These are phyloP conservation scores for Aspergillus costaricaensis DNA, from an alignment of 2,329 filamentous ascomycete genomes.

Conservation along the genomic window DNA sequence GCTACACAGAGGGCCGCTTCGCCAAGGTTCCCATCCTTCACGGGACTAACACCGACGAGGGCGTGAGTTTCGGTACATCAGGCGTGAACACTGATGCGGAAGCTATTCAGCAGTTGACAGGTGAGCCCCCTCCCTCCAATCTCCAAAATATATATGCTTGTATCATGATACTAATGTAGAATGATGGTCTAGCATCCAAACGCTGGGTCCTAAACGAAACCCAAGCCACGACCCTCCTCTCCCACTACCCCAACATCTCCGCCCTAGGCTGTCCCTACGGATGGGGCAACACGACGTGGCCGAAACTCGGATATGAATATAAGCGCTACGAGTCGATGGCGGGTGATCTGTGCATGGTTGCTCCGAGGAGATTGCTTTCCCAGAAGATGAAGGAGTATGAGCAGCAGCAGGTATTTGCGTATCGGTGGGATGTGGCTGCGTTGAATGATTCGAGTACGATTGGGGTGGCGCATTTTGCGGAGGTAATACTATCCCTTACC, in stretches of 20 bases:
- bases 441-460: constrained; percentile 29
- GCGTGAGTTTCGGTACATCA: constrained; percentile 55
- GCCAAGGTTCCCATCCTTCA: constrained; percentile 64
- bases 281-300: constrained; percentile 37
- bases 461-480: constrained; percentile 34
- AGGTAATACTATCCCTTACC: constrained; percentile 19
- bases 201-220: constrained; percentile 30
- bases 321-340: constrained; percentile 36
- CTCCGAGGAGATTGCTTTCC: constrained; percentile 32
- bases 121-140: constrained; percentile 15
- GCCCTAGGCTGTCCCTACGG: constrained; percentile 50
- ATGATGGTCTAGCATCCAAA: constrained; percentile 19
- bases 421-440: constrained; percentile 35
- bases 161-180: background rate
- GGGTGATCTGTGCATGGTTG: constrained; percentile 32
- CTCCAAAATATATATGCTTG: constrained; percentile 24
- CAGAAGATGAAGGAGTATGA: constrained; percentile 26
- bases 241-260: constrained; percentile 55
- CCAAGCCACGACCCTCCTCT: constrained; percentile 44
- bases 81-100: constrained; percentile 57
- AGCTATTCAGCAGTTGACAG: constrained; percentile 44
- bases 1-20: constrained; percentile 60
- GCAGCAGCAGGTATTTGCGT: constrained; percentile 26
- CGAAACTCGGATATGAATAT: constrained; percentile 28
- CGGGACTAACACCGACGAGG: constrained; percentile 68